Conservation (phyloP, 805 yeast genomes). For the Sugiyamaella valdiviana region DNA sequence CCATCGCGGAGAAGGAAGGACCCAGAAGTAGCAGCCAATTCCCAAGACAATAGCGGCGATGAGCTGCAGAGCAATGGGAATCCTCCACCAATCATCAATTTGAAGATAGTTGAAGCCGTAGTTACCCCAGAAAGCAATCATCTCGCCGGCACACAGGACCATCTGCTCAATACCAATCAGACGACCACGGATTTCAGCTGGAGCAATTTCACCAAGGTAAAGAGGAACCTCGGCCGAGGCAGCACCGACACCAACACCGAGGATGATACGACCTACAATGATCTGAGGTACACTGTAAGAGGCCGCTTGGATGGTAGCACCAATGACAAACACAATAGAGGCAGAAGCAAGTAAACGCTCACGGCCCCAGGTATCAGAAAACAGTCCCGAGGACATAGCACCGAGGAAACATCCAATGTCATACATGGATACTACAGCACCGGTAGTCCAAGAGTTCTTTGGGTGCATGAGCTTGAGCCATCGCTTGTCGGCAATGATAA, state of each 20-base stretch:
- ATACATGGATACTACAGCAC: slow-evolving; percentile 45
- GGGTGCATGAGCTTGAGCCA: slow-evolving; percentile 37
- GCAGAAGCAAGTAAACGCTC: slow-evolving; percentile 77
- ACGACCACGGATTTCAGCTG: slow-evolving; percentile 73
- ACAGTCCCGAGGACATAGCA: slow-evolving; percentile 39
- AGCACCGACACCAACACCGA: slow-evolving; percentile 75
- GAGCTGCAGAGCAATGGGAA: slow-evolving; percentile 58
- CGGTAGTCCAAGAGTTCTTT: slow-evolving; percentile 40
- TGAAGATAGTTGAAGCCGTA: slow-evolving; percentile 11
- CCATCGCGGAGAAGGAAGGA: slow-evolving; percentile 5
- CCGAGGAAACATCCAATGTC: slow-evolving; percentile 44
- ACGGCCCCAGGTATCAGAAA: slow-evolving; percentile 80
- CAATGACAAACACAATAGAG: slow-evolving; percentile 72
- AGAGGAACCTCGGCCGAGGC: slow-evolving; percentile 70
- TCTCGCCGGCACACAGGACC: slow-evolving; percentile 11
- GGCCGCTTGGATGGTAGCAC: slow-evolving; percentile 79
- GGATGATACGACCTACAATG: slow-evolving; percentile 62
- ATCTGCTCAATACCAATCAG: slow-evolving; percentile 65
- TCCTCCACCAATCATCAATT: slow-evolving; percentile 12
- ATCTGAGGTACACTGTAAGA: slow-evolving; percentile 67
- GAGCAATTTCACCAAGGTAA: slow-evolving; percentile 74
- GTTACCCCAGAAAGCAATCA: slow-evolving; percentile 15
- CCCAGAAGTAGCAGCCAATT: slow-evolving; percentile 5
- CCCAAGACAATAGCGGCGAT: slow-evolving; percentile 34
- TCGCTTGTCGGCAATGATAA: slow-evolving; percentile 54